These are phyloP conservation scores for Choanephora cucurbitarum DNA, from an alignment of 371 early-diverging fungal genomes.

Conservation along the genomic window DNA sequence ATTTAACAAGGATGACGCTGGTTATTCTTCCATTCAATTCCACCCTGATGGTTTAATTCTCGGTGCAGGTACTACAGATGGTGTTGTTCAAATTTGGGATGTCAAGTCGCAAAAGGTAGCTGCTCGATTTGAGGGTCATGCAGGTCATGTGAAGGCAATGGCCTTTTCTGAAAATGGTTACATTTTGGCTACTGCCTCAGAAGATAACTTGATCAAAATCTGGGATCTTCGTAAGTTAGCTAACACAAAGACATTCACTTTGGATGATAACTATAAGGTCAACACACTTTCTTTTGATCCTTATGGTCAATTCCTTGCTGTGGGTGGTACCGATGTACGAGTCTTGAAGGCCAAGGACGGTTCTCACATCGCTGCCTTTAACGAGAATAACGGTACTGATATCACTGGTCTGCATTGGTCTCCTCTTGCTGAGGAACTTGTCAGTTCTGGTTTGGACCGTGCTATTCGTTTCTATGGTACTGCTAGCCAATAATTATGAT, in stretches of 20 bases:
- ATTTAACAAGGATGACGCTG: constrained; percentile 36
- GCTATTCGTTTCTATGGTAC: constrained; percentile 60
- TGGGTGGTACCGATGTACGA: constrained; percentile 68
- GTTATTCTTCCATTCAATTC: constrained; percentile 73
- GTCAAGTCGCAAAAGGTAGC: constrained; percentile 74
- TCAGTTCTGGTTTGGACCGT: constrained; percentile 65
- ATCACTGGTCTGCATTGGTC: constrained; percentile 69
- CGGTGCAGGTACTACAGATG: constrained; percentile 78
- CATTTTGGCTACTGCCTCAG: constrained; percentile 76
- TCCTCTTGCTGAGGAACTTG: constrained; percentile 57
- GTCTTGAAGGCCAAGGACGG: constrained; percentile 83
- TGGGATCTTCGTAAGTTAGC: constrained; percentile 93
- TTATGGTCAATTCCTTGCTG: constrained; percentile 83
- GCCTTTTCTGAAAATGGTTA: constrained; percentile 93
- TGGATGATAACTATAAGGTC: constrained; percentile 61
- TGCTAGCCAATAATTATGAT: constrained; percentile 2
- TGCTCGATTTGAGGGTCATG: constrained; percentile 73
- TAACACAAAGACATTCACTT: constrained; percentile 69
- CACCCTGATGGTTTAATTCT: constrained; percentile 93
- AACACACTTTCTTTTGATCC: constrained; percentile 75
- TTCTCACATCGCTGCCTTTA: constrained; percentile 58
- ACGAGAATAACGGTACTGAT: constrained; percentile 54
- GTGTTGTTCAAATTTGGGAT: constrained; percentile 85
- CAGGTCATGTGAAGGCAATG: constrained; percentile 69
- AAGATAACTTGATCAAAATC: constrained; percentile 72